Base-by-base conservation (phyloP, 805 yeast species). In the Candida schatavii region DNA sequence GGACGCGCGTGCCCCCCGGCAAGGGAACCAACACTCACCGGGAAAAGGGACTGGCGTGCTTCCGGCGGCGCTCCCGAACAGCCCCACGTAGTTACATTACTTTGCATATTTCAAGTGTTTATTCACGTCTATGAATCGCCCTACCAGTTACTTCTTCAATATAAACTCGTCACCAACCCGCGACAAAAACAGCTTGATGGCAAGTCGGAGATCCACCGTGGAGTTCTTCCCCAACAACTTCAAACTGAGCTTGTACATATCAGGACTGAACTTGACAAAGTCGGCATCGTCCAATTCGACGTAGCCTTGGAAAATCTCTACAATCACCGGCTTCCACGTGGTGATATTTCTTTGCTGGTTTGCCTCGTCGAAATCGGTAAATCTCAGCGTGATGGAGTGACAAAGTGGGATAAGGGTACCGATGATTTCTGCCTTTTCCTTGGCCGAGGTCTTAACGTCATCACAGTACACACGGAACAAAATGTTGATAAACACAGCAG, bases 311-410 rank as follows among this genome's bases (percentile, higher is more conserved):
- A 84, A 68, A 19, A 93, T 85, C 58, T 86, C 96, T 26, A 87
- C 84, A 30, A 91, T 88, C 15, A 93, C 97, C 0, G 98, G 97
- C 53, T 85, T 75, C 95, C 97, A 85, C 3, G 95, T 83, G 14
- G 78, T 72, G 34, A 91, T 80, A 59, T 87, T 87, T 55, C 95
- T 78, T 39, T 78, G 80, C 53, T 83, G 88, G 61, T 86, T 91
- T 4, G 79, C 70, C 47, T 85, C 96, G 49, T 86, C 91, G 50
- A 90, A 72, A 2, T 75, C 72, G 25, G 81, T 75, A 59, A 80
- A 90, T 46, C 90, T 79, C 42, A 76, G 76, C 20, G 89, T 75
- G 23, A 91, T 83, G 4, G 78, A 72, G 6, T 76, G 78, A 54
- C 96, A 85, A 55, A 89, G 71, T 20, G 88, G 86, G 21, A 74